Percentiles rank a stretch among this genome's conserved stretches.
Conservation (phyloP, 225 moss, liverwort and hornwort species). For the Marchantia paleacea region DNA sequence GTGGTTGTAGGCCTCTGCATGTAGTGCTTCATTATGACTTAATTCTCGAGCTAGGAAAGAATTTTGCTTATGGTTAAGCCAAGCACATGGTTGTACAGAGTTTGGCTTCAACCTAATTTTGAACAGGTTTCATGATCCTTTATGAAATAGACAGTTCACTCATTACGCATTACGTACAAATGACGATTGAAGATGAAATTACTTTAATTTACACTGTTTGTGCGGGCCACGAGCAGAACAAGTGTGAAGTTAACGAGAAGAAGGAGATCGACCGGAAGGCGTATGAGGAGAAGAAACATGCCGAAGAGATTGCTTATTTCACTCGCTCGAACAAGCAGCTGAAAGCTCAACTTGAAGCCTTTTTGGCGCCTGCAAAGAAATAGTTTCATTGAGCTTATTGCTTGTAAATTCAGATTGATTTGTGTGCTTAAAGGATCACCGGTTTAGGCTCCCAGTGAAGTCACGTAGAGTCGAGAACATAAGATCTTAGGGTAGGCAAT, state of each 20-base stretch:
- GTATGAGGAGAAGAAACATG: constrained; percentile 85
- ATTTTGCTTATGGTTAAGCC: neutral
- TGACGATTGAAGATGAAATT: too few species aligned
- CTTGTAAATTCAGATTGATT: neutral
- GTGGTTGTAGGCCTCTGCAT: neutral
- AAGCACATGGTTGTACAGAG: neutral
- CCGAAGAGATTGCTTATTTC: constrained; percentile 81
- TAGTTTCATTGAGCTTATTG: neutral
- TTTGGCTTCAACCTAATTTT: neutral
- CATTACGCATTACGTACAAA: too few species aligned
- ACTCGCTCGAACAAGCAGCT: constrained; percentile 89
- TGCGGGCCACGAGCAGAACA: constrained; percentile 48
- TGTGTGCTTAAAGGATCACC: neutral
- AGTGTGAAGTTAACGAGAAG: constrained; percentile 86
- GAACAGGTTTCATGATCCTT: too few species aligned
- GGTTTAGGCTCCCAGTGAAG: neutral
- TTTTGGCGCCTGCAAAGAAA: constrained; percentile 81
- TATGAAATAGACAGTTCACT: too few species aligned
- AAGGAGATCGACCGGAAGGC: constrained; percentile 67
- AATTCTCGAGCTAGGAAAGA: neutral
- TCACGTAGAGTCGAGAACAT: too few species aligned
- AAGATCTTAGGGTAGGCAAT: too few species aligned
- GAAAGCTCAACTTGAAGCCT: constrained; percentile 88
- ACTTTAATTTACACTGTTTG: neutral
- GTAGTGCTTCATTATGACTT: neutral